Base-by-base conservation (phyloP, 1,284 basidiomycete species). In the Cryptococcus deneoformans region DNA sequence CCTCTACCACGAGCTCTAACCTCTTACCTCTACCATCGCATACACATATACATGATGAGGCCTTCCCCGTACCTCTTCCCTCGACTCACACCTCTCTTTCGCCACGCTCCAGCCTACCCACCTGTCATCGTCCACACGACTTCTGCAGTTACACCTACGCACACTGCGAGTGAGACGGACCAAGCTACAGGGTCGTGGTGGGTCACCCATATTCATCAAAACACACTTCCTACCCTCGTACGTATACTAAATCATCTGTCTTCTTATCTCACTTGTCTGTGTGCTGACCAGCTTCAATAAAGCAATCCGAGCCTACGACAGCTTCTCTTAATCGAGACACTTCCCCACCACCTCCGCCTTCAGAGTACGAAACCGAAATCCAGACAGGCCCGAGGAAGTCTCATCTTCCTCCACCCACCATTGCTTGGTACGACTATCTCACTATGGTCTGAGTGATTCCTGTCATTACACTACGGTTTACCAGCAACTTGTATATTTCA, bases 361-460 rank as follows among this genome's bases (percentile, higher is more conserved):
- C 9, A 9, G 16, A 16, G 11, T 16, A 54, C 9, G 9, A 20
- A 48, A 24, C 46, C 16, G 46, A 14, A 10, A 29, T 8, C 46
- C 11, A 34, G 12, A 47, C 46, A 44, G 48, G 44, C 14, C 14
- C 38, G 35, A 53, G 36, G 38, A 40, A 37, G n/a, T 24, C 37
- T 16, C 37, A 16, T 51, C 52, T 61, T 2, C 61, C 61, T 16
- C 51, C 57, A 9, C 55, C 61, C 24, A 62, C 61, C 2, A 57
- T 62, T 45, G 58, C 58, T n/a, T 62, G 62, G 62, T 56, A 54
- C 43, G 62, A 63, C 58, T 44, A 58, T 47, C 56, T 63, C 29
- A 59, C 54, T 45, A 63, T 63, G 59, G 51, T 63, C 12, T 63
- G 53, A 37, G 40, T 42, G 16, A 16, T 11, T 42, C 29, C 40